Evolutionary conservation across 2,329 filamentous ascomycete species (phyloP), one percentile per base, ranked within the genome.

Genomic region (Sclerotinia glacialis): DNA sequence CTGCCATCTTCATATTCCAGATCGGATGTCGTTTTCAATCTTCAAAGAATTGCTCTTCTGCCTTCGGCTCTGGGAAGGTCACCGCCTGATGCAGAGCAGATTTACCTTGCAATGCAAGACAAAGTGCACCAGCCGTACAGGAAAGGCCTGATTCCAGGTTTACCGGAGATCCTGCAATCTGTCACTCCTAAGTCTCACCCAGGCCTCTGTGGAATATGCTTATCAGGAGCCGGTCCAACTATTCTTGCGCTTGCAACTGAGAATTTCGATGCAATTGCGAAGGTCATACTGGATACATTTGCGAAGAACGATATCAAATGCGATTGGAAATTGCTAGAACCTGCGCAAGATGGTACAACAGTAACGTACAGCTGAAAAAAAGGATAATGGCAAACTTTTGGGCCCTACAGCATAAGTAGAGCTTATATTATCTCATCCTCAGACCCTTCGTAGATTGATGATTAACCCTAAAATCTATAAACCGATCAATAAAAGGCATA

Each of bases 81-180:
- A 9, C 94, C 95, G 12, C 94, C 93, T 1, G 90, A 97, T 76
- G 89, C 95, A 28, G 89, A 96, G 74, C 89, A 96, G 78, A 99
- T 99, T 77, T 96, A 96, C 81, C 88, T 96, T 58, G 94, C 93
- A 56, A 99, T 99, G 95, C 95, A 98, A 80, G 95, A 99, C 82
- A 96, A 93, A 80, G 87, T 99, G 69, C 95, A 99, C 80, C 95
- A 99, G 79, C 95, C 93, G 53, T 98, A 99, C 81, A 89, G 95
- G 64, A 89, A 95, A 79, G 89, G 86, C 2, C 85, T 99, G 69
- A 96, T 99, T 72, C 95, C 95, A 1, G 95, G 94, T 0, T 84
- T 99, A 67, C 90, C 91, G 21, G 90, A 97, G 76, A 94, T 99
- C 64, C 87, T 99, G 63, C 87, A 92, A 77, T 94, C 90, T 68